Base-by-base conservation (phyloP, 306 rosid genomes). In the Rubus parviflorus region DNA sequence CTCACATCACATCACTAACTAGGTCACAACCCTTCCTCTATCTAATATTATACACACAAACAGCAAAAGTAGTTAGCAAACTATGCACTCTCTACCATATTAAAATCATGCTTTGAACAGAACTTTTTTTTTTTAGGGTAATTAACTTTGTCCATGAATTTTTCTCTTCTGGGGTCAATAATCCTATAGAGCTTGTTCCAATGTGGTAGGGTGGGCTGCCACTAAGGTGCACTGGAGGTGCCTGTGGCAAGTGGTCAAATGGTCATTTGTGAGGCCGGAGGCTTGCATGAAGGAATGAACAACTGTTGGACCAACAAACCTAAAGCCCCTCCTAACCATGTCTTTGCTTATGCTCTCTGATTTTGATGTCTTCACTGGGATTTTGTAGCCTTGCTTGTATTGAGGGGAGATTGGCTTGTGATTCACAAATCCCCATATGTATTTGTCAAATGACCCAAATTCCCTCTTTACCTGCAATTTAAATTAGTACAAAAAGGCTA, bases 211-310 rank as follows among this genome's bases (percentile, higher is more conserved):
- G 16, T 83, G 82, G 43, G 75, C 64, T 54, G 89, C 82, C 74
- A 88, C 42, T 53, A 87, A 63, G 61, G 87, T 83, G 88, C 99
- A 92, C 54, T 84, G 97, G 64, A 88, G 93, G 85, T 92, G 97
- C 82, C 93, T 83, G 81, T 91, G 97, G 81, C 99, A 96, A 49
- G 87, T 88, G 89, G 83, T 83, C 78, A 92, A 75, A 83, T 96
- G 99, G 84, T 96, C 97, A 74, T 96, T 96, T 57, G 97, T 96
- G 78, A 96, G 89, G 16, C 99, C 99, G 25, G 93, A 79, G 65
- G 98, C 97, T 76, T 96, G 99, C 97, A 96, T 96, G 77, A 96
- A 92, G 10, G 99, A 96, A 51, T 91, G 90, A 77, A 96, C 86
- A 73, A 92, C 99, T n/a, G 97, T 96, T 22, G 99, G 99, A 11